Conservation (phyloP, 108 stramenopile genomes). For the Pseudonitzschia delicatissima region DNA sequence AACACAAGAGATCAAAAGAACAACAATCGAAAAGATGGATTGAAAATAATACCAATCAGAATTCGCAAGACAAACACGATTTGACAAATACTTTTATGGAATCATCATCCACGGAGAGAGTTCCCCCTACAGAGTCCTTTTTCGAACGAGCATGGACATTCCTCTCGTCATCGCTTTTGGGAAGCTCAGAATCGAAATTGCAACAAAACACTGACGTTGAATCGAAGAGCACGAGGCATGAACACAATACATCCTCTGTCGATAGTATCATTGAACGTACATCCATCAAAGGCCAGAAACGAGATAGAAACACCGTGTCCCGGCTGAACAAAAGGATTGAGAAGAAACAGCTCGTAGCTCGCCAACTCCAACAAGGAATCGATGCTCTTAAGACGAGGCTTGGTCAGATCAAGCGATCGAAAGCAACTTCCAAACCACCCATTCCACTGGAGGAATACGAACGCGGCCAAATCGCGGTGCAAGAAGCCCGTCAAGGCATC, state of each 20-base stretch:
- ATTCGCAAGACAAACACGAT: neutral
- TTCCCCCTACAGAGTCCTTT: neutral
- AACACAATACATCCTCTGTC: too few species aligned
- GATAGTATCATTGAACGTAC: too few species aligned
- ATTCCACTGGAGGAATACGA: slow-evolving; percentile 43
- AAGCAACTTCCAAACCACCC: neutral
- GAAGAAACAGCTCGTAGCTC: slow-evolving; percentile 3
- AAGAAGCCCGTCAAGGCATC: slow-evolving; percentile 18
- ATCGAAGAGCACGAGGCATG: too few species aligned
- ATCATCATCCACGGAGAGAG: neutral
- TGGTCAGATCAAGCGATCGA: neutral
- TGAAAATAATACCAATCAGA: neutral
- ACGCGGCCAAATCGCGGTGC: slow-evolving; percentile 13
- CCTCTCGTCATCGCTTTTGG: neutral
- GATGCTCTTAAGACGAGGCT: slow-evolving; percentile 11
- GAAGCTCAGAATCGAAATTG: neutral
- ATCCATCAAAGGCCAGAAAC: too few species aligned
- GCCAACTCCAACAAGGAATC: slow-evolving; percentile 19
- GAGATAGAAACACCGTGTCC: neutral
- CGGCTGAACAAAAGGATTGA: slow-evolving; percentile 10
- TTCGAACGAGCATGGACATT: neutral
- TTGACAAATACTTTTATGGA: neutral
- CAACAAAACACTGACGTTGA: neutral
- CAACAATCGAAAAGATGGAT: neutral
- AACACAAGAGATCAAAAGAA: neutral